These are phyloP conservation scores for Verticillium longisporum DNA, from an alignment of 2,329 filamentous ascomycete species.

Conservation along the genomic window DNA sequence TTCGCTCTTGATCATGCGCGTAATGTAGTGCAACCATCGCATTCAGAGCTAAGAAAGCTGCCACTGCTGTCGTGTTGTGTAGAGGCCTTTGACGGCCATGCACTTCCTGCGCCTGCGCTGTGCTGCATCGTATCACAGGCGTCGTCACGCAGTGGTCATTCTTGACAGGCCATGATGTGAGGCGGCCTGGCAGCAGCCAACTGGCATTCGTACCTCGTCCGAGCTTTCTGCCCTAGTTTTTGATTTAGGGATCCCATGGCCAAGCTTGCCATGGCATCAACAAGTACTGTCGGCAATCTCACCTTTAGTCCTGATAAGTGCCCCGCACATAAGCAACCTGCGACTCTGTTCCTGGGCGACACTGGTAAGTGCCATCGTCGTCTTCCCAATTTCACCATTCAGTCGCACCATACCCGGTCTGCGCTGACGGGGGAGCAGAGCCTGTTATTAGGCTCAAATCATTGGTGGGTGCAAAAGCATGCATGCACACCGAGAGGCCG, in stretches of 20 bases:
- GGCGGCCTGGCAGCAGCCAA: not conserved
- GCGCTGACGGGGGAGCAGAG: not conserved
- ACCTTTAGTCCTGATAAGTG: not conserved
- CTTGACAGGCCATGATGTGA: not conserved
- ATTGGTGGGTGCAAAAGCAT: conserved; percentile 9
- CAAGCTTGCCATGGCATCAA: not conserved
- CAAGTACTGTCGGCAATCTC: not conserved
- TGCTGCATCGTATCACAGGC: not conserved
- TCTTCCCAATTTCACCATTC: not conserved
- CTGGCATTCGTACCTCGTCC: not conserved
- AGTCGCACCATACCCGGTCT: conserved; percentile 1
- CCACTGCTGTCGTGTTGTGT: not conserved
- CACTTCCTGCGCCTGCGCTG: not conserved
- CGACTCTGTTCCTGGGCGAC: not conserved
- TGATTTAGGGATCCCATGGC: not conserved
- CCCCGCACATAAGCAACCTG: not conserved
- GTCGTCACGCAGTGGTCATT: not conserved
- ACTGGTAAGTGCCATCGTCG: not conserved
- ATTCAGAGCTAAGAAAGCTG: not conserved
- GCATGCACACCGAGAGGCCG: conserved; percentile 1
- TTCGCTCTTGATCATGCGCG: not conserved
- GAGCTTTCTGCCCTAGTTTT: not conserved
- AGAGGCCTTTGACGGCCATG: not conserved
- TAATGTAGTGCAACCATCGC: not conserved
- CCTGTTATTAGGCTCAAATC: conserved; percentile 7